Base-by-base conservation (phyloP, 2,329 filamentous ascomycete genomes). In the Paecilomyces formosus region DNA sequence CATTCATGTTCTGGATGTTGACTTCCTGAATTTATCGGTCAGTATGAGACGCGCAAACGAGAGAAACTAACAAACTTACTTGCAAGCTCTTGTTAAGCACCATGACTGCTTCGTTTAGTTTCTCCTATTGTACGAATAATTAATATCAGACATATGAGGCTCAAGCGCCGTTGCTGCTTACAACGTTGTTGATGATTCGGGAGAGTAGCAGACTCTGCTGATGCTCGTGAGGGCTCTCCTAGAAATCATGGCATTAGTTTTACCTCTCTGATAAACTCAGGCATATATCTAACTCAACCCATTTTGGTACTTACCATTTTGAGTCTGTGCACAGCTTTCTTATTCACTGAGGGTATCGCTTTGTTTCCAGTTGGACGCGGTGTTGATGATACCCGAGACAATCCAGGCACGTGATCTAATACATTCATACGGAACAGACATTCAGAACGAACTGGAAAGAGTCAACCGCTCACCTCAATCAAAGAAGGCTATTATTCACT, bases 1-100 rank as follows among this genome's bases (percentile, higher is more conserved):
- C 91, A 71, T 99, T 96, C 92, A 97, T 97, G 74, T 97, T 99
- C 69, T 96, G 90, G 58, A 97, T 88, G 70, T 97, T 97, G 81
- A 97, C 97, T 65, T 97, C 93, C 89, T 96, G 66, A 5, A 58
- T 31, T 24, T 30, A 3, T 26, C n/a, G 24, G 24, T 22, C 3
- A 39, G 24, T 39, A 51, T n/a, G 39, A 33, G n/a, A 13, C n/a
- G 52, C 35, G 26, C 39, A 3, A 26, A 26, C 12, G 13, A 39
- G 22, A 30, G 31, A 2, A 24, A 22, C 21, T 45, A 53, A 6
- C 15, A 6, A 2, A 55, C 35, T 21, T 74, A 92, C 91, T 76
- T 96, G 90, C 1, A 99, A 86, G 55, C 85, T 89, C 75, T 91
- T 96, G 76, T 97, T 99, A 82, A 97, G 85, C 55, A 93, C 87